phyloP scores from a whole-genome alignment of 164 flowering plant species.

The Vitis labrusca region DNA sequence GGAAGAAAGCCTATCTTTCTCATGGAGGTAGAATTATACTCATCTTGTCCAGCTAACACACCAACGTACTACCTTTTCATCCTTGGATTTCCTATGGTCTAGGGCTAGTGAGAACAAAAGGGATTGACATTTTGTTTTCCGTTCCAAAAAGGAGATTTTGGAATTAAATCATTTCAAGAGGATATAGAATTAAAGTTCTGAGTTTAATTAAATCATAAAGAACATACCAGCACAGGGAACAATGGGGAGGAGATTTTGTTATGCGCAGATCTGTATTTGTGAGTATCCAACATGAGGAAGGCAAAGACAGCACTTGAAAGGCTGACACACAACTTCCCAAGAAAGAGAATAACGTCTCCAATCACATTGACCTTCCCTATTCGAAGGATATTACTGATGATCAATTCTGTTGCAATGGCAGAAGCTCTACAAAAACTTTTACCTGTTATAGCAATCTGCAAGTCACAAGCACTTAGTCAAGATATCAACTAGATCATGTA shows the following conservation, averaged over 20 bases:
- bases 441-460: slow-evolving; percentile 96
- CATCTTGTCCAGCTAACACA: too few species aligned
- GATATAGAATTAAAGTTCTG: too few species aligned
- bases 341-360: slow-evolving; percentile 91
- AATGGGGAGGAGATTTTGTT: slow-evolving; percentile 91
- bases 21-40: too few species aligned
- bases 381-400: slow-evolving; percentile 82
- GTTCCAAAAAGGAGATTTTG: too few species aligned
- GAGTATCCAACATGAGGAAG: slow-evolving; percentile 88
- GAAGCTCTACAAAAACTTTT: slow-evolving; percentile 89
- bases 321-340: slow-evolving; percentile 94
- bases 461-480: not conserved
- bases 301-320: slow-evolving; percentile 81
- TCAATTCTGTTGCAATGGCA: slow-evolving; percentile 80
- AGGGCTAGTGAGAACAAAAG: too few species aligned
- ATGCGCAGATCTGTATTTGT: slow-evolving; percentile 79
- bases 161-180: too few species aligned
- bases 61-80: too few species aligned
- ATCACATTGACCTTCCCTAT: slow-evolving; percentile 92
- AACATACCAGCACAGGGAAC: slow-evolving; percentile 84
- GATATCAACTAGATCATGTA: not conserved
- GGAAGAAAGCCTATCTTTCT: too few species aligned
- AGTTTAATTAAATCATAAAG: too few species aligned
- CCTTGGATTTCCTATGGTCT: too few species aligned
- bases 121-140: too few species aligned